Evolutionary conservation across 345 rosid genomes (phyloP).

Genomic region (Streptanthus diversifolius): DNA sequence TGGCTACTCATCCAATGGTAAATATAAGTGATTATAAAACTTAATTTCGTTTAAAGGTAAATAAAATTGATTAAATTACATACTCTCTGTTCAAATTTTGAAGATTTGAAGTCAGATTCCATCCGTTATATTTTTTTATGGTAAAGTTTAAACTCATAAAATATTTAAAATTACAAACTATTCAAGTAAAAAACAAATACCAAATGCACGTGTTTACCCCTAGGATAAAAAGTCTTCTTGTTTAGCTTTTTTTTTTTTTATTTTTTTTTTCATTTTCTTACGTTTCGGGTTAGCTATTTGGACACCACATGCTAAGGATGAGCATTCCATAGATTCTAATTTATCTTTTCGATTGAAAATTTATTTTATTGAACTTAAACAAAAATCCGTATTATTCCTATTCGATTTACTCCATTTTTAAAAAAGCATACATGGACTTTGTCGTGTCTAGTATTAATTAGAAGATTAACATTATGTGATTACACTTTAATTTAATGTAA

Average conservation of each 20-base stretch:
- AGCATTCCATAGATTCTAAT: not conserved
- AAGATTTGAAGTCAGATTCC: constrained; percentile 30
- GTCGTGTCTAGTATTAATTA: not conserved
- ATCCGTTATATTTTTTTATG: not conserved
- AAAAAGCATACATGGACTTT: constrained; percentile 3
- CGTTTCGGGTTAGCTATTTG: constrained; percentile 10
- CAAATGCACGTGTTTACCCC: constrained; percentile 24
- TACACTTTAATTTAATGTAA: not conserved
- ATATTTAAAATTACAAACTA: not conserved
- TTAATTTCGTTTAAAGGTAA: not conserved
- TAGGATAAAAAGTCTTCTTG: not conserved
- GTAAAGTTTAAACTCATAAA: constrained; percentile 18
- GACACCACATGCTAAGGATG: constrained; percentile 23
- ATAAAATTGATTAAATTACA: not conserved
- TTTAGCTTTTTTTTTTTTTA: too few relatives aligned
- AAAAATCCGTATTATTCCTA: not conserved
- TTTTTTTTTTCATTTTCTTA: not conserved
- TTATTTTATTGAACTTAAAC: not conserved
- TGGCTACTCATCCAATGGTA: constrained; percentile 18
- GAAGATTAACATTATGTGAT: not conserved
- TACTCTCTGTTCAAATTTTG: constrained; percentile 17
- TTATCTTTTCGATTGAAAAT: not conserved
- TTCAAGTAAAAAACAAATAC: constrained; percentile 22
- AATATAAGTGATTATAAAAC: not conserved
- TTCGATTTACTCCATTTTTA: constrained; percentile 1